phyloP scores from a whole-genome alignment of 768 basidiomycete species.

The Dioszegia crocea region DNA sequence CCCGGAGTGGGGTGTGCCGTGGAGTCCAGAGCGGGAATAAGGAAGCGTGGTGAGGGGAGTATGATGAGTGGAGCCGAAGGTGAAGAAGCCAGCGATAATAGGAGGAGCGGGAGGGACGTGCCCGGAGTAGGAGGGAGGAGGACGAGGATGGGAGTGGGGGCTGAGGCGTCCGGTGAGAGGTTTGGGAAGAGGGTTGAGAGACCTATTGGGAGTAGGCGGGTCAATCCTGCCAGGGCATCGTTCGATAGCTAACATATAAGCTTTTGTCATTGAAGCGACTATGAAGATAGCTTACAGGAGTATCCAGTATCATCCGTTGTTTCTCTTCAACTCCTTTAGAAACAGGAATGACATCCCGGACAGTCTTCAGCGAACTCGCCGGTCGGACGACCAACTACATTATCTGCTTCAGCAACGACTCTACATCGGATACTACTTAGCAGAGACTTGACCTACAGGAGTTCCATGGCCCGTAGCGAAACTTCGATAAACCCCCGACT shows the following conservation, averaged over 20 bases:
- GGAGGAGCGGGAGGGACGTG: constrained; percentile 52
- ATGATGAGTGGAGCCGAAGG: constrained; percentile 28
- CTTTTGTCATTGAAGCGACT: neutral
- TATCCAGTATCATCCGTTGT: constrained; percentile 34
- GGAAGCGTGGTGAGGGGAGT: constrained; percentile 62
- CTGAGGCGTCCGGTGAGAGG: constrained; percentile 57
- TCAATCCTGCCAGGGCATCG: constrained; percentile 24
- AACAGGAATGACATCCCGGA: constrained; percentile 26
- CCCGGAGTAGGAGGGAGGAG: constrained; percentile 57
- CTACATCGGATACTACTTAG: neutral
- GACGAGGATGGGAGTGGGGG: constrained; percentile 61
- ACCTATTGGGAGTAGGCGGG: constrained; percentile 24
- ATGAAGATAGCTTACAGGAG: constrained; percentile 3
- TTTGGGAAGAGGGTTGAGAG: constrained; percentile 65
- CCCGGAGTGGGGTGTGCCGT: constrained; percentile 25
- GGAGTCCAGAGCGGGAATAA: constrained; percentile 54
- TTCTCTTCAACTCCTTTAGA: constrained; percentile 8
- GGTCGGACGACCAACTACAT: constrained; percentile 43
- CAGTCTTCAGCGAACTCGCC: constrained; percentile 39
- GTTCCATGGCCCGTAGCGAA: constrained; percentile 76
- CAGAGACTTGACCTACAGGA: constrained; percentile 21
- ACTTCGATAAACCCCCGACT: constrained; percentile 85
- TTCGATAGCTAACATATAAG: constrained; percentile 57
- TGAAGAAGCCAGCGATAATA: constrained; percentile 30
- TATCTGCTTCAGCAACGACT: neutral